phyloP scores from a whole-genome alignment of 768 basidiomycete genomes.

The Rubroboletus pulcherrimus region DNA sequence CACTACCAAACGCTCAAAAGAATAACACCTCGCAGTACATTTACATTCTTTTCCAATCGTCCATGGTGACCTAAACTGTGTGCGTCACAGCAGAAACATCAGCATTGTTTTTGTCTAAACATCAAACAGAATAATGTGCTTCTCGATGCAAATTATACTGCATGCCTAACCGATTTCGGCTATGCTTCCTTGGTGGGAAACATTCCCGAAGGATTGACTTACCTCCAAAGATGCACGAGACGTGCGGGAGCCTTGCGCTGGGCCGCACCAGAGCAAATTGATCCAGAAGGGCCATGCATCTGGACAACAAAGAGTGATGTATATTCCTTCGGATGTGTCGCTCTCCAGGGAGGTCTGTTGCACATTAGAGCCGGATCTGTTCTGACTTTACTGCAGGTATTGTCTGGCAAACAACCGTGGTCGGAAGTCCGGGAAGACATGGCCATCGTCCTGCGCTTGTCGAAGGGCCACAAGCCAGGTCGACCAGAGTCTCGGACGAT shows the following conservation, averaged over 20 bases:
- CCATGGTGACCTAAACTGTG: slow-evolving; percentile 12
- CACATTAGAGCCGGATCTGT: slow-evolving; percentile 27
- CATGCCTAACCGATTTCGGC: slow-evolving; percentile 43
- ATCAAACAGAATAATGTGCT: slow-evolving; percentile 15
- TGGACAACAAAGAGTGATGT: slow-evolving; percentile 12
- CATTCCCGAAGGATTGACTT: slow-evolving; percentile 5
- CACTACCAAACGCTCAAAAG: too few relatives aligned
- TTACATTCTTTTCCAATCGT: slow-evolving; percentile 6
- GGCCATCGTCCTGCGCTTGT: slow-evolving; percentile 4
- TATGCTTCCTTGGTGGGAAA: slow-evolving; percentile 22
- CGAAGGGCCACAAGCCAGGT: neutral
- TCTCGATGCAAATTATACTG: slow-evolving; percentile 24
- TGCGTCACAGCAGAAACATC: neutral
- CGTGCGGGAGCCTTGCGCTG: slow-evolving; percentile 36
- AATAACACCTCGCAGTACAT: neutral
- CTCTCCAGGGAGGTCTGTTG: slow-evolving; percentile 31
- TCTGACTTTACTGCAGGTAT: slow-evolving; percentile 1
- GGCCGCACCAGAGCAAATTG: slow-evolving; percentile 36
- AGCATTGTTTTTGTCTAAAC: too few relatives aligned
- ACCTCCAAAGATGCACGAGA: slow-evolving; percentile 24
- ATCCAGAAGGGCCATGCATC: slow-evolving; percentile 6
- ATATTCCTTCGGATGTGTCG: slow-evolving; percentile 29
- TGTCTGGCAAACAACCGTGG: slow-evolving; percentile 10
- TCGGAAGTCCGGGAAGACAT: neutral
- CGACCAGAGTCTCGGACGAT: neutral